phyloP scores from a whole-genome alignment of 306 rosid species.

The Psophocarpus tetragonolobus region DNA sequence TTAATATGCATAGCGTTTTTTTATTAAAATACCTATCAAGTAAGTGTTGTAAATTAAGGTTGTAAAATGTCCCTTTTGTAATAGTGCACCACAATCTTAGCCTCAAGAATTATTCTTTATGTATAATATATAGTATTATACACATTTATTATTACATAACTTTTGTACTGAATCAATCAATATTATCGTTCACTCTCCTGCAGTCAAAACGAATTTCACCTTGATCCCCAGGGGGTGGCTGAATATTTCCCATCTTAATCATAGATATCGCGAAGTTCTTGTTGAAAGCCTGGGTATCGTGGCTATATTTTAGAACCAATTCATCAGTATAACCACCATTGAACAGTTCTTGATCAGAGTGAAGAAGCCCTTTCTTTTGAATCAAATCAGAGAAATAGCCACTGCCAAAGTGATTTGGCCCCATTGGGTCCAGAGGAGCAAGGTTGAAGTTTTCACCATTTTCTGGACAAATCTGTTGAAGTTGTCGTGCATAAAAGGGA shows the following conservation, averaged over 20 bases:
- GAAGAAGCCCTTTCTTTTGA: slow-evolving; percentile 44
- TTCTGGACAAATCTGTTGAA: slow-evolving; percentile 38
- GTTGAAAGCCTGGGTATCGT: not conserved
- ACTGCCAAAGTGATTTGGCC: not conserved
- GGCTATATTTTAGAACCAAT: slow-evolving; percentile 35
- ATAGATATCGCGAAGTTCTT: slow-evolving; percentile 42
- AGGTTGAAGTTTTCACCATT: slow-evolving; percentile 42
- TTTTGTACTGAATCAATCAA: too few relatives aligned
- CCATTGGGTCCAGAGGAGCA: slow-evolving; percentile 39
- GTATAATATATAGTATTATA: too few relatives aligned
- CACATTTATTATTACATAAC: too few relatives aligned
- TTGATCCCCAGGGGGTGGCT: slow-evolving; percentile 40
- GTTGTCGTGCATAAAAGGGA: slow-evolving; percentile 1
- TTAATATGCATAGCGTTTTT: too few relatives aligned
- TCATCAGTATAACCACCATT: slow-evolving; percentile 40
- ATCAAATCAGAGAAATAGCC: slow-evolving; percentile 35
- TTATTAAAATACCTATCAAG: too few relatives aligned
- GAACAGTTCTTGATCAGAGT: slow-evolving; percentile 50
- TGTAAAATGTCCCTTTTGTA: too few relatives aligned
- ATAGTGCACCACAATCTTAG: too few relatives aligned
- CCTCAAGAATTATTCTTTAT: too few relatives aligned
- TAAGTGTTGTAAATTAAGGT: too few relatives aligned
- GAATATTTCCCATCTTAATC: slow-evolving; percentile 58
- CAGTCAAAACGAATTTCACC: slow-evolving; percentile 52
- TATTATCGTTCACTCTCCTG: slow-evolving; percentile 49